Evolutionary conservation across 352 stramenopile species (phyloP), one percentile per base, ranked within the genome.

Genomic region (Phytophthora kernoviae): DNA sequence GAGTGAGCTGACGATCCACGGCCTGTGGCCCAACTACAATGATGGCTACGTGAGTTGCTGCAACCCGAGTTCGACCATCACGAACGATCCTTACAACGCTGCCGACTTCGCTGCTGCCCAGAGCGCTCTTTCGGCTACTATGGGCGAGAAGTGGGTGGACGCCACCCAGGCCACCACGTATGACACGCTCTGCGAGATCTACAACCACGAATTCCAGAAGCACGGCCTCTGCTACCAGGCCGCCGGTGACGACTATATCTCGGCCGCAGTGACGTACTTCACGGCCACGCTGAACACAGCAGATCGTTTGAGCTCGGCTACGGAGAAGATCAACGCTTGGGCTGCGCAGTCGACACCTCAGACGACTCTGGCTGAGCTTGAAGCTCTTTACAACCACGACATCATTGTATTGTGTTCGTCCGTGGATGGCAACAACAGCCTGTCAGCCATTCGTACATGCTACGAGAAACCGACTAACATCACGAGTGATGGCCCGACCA

Each of bases 171-270:
- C 45, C 14, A 73, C 65, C 10, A 71, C 73, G 30, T 84, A 85
- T 58, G 79, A 88, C 49, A 70, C 72, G 52, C 63, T 91, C 9
- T 93, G 84, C 51, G 79, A 93, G 70, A 85, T 89, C 58, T 93
- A 91, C 73, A 74, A 90, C 70, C 84, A 93, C 71, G 81, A 91
- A 62, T 90, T 87, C 73, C 84, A 93, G 75, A 93, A 93, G 74
- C 84, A 93, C 67, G 84, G 84, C 5, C 63, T 91, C 39, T 93
- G 84, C 76, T 93, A 84, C 61, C 75, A 73, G 41, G 78, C 84
- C 1, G 66, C 68, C 21, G 81, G 58, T 10, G 66, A 63, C 55
- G 65, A 93, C 68, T 83, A 72, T 52, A 76, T 79, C 37, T 65
- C 77, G 26, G 73, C 70, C 9, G 76, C 84, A 6, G 77, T 78